Conservation (phyloP, 176 grass and related monocot species). For the Aegilops tauschii region DNA sequence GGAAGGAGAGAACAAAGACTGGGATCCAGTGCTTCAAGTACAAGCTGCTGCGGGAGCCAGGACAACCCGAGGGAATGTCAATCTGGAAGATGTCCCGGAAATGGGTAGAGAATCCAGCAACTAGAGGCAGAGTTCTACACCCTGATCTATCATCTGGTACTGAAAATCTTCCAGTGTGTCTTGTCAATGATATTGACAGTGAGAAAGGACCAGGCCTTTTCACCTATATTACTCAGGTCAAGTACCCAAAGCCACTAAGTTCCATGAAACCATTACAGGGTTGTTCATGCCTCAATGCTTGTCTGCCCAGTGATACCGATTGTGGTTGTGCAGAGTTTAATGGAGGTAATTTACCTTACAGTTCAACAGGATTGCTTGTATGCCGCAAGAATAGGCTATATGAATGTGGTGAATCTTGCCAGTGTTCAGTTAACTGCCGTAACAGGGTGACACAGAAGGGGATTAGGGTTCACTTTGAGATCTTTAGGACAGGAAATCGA, state of each 20-base stretch:
- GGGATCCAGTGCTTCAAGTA: constrained; percentile 86
- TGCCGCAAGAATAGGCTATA: constrained; percentile 67
- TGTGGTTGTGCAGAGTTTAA: constrained; percentile 65
- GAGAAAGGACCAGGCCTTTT: constrained; percentile 75
- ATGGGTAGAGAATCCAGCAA: constrained; percentile 71
- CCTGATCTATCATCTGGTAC: constrained; percentile 79
- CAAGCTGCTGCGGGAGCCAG: constrained; percentile 69
- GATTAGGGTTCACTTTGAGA: constrained; percentile 77
- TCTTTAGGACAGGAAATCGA: constrained; percentile 77
- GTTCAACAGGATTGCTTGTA: constrained; percentile 73
- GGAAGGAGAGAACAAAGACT: constrained; percentile 70
- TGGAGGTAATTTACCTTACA: constrained; percentile 78
- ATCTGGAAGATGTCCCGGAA: constrained; percentile 77
- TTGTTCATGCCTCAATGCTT: constrained; percentile 70
- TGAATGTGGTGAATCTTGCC: constrained; percentile 71
- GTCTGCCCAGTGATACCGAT: constrained; percentile 60
- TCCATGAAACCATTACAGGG: constrained; percentile 49
- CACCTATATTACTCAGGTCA: constrained; percentile 59
- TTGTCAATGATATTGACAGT: constrained; percentile 77
- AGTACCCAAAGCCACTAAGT: constrained; percentile 42
- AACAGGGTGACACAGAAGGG: constrained; percentile 84
- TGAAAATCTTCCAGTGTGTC: constrained; percentile 81
- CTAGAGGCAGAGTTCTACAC: constrained; percentile 58
- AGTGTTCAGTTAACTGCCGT: constrained; percentile 70
- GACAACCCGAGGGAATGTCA: constrained; percentile 68